Base-by-base conservation (phyloP, 768 basidiomycete genomes). In the Galerina sulciceps region DNA sequence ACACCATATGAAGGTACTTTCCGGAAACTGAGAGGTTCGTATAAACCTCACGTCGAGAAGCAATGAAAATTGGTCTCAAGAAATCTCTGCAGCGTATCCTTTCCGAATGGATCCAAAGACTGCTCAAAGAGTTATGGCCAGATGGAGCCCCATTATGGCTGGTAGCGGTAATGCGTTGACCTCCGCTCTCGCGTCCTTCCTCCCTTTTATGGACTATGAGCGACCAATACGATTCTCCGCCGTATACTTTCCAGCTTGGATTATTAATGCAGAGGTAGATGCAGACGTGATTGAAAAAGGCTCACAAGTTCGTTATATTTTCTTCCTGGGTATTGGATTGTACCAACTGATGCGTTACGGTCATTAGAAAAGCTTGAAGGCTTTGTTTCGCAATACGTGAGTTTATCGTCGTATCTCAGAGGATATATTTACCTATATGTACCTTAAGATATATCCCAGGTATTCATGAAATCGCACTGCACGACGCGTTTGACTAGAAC, bases 231-330 rank as follows among this genome's bases (percentile, higher is more conserved):
- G 76, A 20, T 75, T 85, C 22, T 72, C 77, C 43, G 79, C 86
- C 6, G 70, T 85, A 1, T 90, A 88, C 66, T 82, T 86, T 52
- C 88, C 88, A 3, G 80, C 77, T 10, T 90, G 88, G 88, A 73
- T 85, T 34, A 70, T 88, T 26, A 83, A 85, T 61, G 83, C 78
- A 8, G 82, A 86, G 66, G 64, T 85, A 13, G 72, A 81, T 61
- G 79, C 71, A 10, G 73, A 73, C 62, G 73, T 70, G 68, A 34
- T 68, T 51, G 54, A 62, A 41, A 38, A 55, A 20, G 61, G 53
- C 14, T 13, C 18, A 57, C 62, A 31, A 69, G 75, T 76, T 53
- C 2, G 52, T 75, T 69, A 14, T 20, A 10, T 22, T 53, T 57
- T 61, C 58, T 31, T 20, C n/a, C 46, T 35, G 48, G 14, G 10